Base-by-base conservation (phyloP, 495 filamentous ascomycete species). In the Parathielavia hyrcaniae region DNA sequence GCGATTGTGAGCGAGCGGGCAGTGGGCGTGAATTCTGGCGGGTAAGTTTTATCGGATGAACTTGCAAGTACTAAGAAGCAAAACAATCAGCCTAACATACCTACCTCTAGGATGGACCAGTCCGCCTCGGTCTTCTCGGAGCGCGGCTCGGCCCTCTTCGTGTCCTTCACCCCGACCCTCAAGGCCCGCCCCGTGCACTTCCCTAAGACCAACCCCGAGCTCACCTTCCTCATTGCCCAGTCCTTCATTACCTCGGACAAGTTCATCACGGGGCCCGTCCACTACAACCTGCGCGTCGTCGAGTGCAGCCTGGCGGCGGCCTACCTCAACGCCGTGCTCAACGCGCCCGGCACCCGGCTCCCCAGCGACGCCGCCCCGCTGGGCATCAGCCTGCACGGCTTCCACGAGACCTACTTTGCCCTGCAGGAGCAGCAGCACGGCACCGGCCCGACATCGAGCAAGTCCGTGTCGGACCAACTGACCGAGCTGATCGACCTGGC, bases 281-380 rank as follows among this genome's bases (percentile, higher is more conserved):
- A 89, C 76, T 98, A 97, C 78, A 98, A 98, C 72, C 84, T 98
- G 7, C 86, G 93, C 17, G 93, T 98, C 1, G 93, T 97, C 10
- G 93, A 97, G 71, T 95, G 90, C 75, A 90, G 85, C 8, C 80
- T 98, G 35, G 95, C 95, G 13, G 89, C 93, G 2, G 85, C 88
- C 23, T 78, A 77, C 59, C 70, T 83, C 44, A 74, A 81, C 61
- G 74, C 77, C 16, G 70, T 72, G 39, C 64, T 80, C 46, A 77
- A 75, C 63, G 66, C 83, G 78, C 60, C 81, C 12, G 73, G 91
- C 49, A 83, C 80, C 1, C 68, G 71, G 30, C 82, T 98, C 7
- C 84, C 88, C 16, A 70, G 81, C 49, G 93, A 98, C 70, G 83
- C 85, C 55, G 87, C 87, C 20, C 95, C 95, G 0, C 79, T 98